Conservation (phyloP, 495 filamentous ascomycete species). For the Neurospora intermedia region DNA sequence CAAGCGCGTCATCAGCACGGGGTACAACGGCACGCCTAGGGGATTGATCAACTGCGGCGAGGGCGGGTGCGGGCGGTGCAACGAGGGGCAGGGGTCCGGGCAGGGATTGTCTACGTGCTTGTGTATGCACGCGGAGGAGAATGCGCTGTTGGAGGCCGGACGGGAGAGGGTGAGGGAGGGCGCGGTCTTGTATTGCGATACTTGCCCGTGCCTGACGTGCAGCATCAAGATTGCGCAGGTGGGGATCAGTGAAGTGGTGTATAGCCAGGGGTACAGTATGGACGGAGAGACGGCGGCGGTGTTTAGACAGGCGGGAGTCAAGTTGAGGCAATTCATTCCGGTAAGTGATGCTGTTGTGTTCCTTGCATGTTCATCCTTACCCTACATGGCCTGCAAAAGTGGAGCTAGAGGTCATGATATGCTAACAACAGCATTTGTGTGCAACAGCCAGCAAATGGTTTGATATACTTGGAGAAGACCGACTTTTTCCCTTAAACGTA, state of each 20-base stretch:
- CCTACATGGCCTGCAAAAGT: background rate
- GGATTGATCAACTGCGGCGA: conserved; percentile 82
- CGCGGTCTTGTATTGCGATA: conserved; percentile 88
- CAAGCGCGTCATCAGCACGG: conserved; percentile 80
- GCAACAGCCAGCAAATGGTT: conserved; percentile 38
- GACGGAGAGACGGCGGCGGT: conserved; percentile 75
- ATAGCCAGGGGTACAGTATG: conserved; percentile 87
- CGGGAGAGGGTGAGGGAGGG: conserved; percentile 73
- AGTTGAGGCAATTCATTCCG: conserved; percentile 69
- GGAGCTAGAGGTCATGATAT: background rate
- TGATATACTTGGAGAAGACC: conserved; percentile 41
- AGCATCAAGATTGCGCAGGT: conserved; percentile 96
- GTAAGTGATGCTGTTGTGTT: conserved; percentile 37
- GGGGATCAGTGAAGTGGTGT: conserved; percentile 90
- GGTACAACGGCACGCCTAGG: conserved; percentile 95
- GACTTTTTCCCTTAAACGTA: background rate
- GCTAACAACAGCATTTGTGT: conserved; percentile 4
- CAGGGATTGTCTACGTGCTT: conserved; percentile 72
- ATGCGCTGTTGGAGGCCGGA: conserved; percentile 88
- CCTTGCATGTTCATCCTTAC: background rate
- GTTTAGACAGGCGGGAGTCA: conserved; percentile 63
- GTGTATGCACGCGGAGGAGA: conserved; percentile 95
- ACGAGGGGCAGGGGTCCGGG: conserved; percentile 56
- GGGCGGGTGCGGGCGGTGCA: conserved; percentile 86
- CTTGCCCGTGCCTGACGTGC: conserved; percentile 96